Evolutionary conservation across 306 rosid genomes (phyloP), one percentile per base, ranked within the genome.

Genomic region (Trifolium subterraneum): DNA sequence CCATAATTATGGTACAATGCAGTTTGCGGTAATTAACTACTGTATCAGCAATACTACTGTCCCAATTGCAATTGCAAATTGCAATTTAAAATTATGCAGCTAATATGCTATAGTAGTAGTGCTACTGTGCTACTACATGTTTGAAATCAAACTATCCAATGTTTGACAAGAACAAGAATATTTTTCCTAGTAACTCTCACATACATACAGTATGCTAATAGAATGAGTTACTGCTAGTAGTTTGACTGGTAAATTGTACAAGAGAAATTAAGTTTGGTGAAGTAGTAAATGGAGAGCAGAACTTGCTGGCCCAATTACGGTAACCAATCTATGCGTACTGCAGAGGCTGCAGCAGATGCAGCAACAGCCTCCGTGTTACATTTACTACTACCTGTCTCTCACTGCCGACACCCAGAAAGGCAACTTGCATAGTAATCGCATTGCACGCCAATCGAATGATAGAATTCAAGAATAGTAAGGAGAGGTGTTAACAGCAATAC

Each of bases 181-280:
- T n/a, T 52, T 10, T 18, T 52, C 11, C 59, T 8, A 2, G 63
- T 56, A 29, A 13, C 61, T 20, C 13, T 23, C 16, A 22, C 25
- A 22, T 22, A n/a, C n/a, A n/a, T n/a, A n/a, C n/a, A n/a, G n/a
- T n/a, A 1, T 60, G 38, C 10, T 6, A 11, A 36, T 23, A 59
- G 20, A 48, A 51, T 51, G 48, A 20, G 14, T 50, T 2, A 22
- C 25, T 22, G 2, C 5, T 31, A 48, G 31, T 31, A 48, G 31
- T 18, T 6, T 31, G 47, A 50, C 27, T 2, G 47, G 20, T n/a
- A 18, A 44, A 5, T 45, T 13, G 1, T 13, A 6, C 54, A 61
- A 25, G 33, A 39, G 44, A 64, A 56, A 27, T 27, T 27, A 27
- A 20, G 68, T 39, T 80, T 68, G 84, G 80, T 80, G 80, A 20